Evolutionary conservation across 2,329 filamentous ascomycete genomes (phyloP).

Genomic region (Cercospora janseana): DNA sequence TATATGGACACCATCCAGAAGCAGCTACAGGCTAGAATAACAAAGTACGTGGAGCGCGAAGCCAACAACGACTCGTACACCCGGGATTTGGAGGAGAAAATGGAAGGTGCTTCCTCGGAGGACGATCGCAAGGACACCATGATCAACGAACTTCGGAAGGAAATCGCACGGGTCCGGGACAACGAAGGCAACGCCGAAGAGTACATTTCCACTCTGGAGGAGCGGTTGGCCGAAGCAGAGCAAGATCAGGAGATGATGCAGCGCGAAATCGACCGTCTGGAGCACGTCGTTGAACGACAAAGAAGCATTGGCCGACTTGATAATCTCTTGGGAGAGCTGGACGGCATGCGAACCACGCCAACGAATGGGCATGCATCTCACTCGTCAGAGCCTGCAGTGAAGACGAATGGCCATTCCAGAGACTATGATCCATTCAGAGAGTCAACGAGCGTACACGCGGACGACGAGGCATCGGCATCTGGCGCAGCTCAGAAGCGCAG

Average conservation of each 20-base stretch:
- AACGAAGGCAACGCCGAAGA: constrained; percentile 90
- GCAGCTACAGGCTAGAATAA: constrained; percentile 84
- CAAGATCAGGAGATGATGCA: constrained; percentile 97
- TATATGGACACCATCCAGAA: constrained; percentile 89
- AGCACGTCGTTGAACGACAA: constrained; percentile 93
- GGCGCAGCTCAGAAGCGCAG: constrained; percentile 15
- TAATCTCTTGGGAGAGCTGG: constrained; percentile 85
- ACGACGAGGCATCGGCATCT: constrained; percentile 20
- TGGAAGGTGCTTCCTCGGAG: constrained; percentile 85
- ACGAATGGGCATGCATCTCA: constrained; percentile 23
- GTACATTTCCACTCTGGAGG: constrained; percentile 94
- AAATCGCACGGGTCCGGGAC: constrained; percentile 81
- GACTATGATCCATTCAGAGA: constrained; percentile 32
- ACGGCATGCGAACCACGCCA: constrained; percentile 42
- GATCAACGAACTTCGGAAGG: constrained; percentile 83
- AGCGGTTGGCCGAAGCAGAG: constrained; percentile 90
- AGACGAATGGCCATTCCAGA: constrained; percentile 27
- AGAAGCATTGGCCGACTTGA: constrained; percentile 93
- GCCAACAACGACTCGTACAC: constrained; percentile 88
- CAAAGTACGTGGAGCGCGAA: constrained; percentile 90
- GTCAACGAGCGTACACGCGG: constrained; percentile 9
- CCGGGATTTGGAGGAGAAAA: constrained; percentile 83
- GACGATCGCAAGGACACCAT: constrained; percentile 90
- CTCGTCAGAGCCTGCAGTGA: constrained; percentile 10
- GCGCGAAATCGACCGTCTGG: constrained; percentile 87